Evolutionary conservation across 2,329 filamentous ascomycete genomes (phyloP), one percentile per base, ranked within the genome.

Genomic region (Volutella citrinella): DNA sequence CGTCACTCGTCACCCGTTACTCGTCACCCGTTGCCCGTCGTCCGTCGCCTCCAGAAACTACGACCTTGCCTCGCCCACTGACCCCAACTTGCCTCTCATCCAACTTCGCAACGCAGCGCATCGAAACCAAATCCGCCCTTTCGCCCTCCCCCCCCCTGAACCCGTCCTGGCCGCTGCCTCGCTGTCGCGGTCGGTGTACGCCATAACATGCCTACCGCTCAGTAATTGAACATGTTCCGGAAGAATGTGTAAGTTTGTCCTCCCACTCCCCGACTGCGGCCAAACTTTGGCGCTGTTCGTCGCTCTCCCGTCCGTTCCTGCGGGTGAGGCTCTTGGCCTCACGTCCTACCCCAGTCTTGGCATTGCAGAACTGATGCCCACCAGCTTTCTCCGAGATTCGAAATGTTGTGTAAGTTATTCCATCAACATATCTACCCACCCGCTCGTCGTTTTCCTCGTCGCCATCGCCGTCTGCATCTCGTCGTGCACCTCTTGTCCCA

Each of bases 341-440:
- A 34, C 49, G 48, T 51, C 41, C 34, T 47, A 42, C 48, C 54
- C 51, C 51, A 41, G 54, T 49, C 57, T 61, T 60, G 57, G 56
- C 57, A 54, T 47, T 45, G 40, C 45, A 39, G 49, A 56, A 58
- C 61, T 63, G 52, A 59, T 55, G 48, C 57, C 45, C 56, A 39
- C 49, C 55, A 70, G 68, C 68, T 60, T 66, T 70, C 57, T 60
- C 60, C 56, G 62, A 68, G 60, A 63, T 71, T 60, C 63, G 63
- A 64, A 71, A 71, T 68, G 65, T 64, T 59, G 64, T 71, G 68
- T 70, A 70, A 45, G 65, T 65, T 44, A 41, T 30, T 27, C 16
- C 19, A 36, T 24, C 19, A 28, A 33, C 24, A 36, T 18, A 19
- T n/a, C n/a, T n/a, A n/a, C n/a, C n/a, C n/a, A n/a, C n/a, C 22